Evolutionary conservation across 768 basidiomycete genomes (phyloP), one percentile per base, ranked within the genome.

Genomic region (Lanmaoa pseudosensibilis): DNA sequence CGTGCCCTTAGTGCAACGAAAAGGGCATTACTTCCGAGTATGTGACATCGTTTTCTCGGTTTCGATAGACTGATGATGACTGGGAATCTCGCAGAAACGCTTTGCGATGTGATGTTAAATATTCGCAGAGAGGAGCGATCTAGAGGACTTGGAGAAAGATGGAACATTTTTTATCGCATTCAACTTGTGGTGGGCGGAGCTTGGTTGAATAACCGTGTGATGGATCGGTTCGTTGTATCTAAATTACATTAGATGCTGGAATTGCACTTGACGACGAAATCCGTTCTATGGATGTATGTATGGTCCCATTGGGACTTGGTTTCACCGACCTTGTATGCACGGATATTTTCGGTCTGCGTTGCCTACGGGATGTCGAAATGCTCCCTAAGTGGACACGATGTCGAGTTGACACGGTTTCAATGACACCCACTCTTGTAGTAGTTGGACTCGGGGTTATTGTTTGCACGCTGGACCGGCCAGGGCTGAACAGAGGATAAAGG

Each of bases 1-100:
- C 19, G 68, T 78, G 1, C 76, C 77, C 2, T 21, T 73, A 34
- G 55, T 74, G 18, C 78, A 78, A 50, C 7, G 53, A 18, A 73
- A 67, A 43, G 77, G 78, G 0, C 32, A 61, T 1, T 58, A 61
- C 21, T 65, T 77, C 58, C 64, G 76, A 39, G 76, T 74, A 59
- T n/a, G 74, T 66, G 12, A 19, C 9, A 7, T 9, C 13, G 25
- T 47, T 56, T 55, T 4, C 27, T 34, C 49, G 27, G 30, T 37
- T 46, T 27, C 5, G 25, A 36, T 10, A 4, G 10, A 21, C 37
- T 57, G 23, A 57, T 23, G 19, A 33, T 45, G 9, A 37, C 32
- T 18, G 13, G 19, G 34, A 9, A 19, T 45, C 11, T 11, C 11
- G 8, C 46, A 70, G 69, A 54, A 55, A 59, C 69, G 59, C 2